Percentiles rank a stretch among this genome's conserved stretches.
Conservation (phyloP, 1,284 basidiomycete species). For the Cryptococcus floricola region DNA sequence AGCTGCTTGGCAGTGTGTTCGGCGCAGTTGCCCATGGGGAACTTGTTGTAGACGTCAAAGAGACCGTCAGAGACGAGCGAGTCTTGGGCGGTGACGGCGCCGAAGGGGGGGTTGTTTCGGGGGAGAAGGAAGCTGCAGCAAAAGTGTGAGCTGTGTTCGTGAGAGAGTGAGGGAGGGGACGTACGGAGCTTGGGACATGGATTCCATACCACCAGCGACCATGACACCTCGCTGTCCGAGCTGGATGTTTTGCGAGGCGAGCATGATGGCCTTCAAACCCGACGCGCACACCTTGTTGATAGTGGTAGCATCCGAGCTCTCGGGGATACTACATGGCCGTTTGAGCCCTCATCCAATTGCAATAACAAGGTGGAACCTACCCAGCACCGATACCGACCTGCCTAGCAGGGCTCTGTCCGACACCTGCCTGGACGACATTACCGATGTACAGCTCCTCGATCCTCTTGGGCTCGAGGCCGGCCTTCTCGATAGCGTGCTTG, state of each 20-base stretch:
- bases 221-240: conserved; percentile 76
- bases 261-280: conserved; percentile 90
- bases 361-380: conserved; percentile 36
- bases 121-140: conserved; percentile 77
- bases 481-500: conserved; percentile 80
- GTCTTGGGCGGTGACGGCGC: conserved; percentile 82
- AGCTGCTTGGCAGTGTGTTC: conserved; percentile 82
- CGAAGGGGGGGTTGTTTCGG: conserved; percentile 80
- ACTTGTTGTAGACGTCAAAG: conserved; percentile 92
- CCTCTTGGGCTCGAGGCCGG: conserved; percentile 71
- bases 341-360: not conserved
- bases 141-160: not conserved
- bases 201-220: conserved; percentile 94
- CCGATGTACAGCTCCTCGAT: conserved; percentile 97
- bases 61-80: conserved; percentile 91
- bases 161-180: conserved; percentile 37
- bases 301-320: conserved; percentile 90
- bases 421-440: conserved; percentile 93
- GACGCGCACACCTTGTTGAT: conserved; percentile 99
- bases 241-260: conserved; percentile 85
- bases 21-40: conserved; percentile 94
- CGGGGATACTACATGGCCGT: conserved; percentile 53
- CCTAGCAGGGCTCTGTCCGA: conserved; percentile 90
- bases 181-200: conserved; percentile 93
- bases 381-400: conserved; percentile 89